phyloP scores from a whole-genome alignment of 768 basidiomycete species.

The Phaffia australis region DNA sequence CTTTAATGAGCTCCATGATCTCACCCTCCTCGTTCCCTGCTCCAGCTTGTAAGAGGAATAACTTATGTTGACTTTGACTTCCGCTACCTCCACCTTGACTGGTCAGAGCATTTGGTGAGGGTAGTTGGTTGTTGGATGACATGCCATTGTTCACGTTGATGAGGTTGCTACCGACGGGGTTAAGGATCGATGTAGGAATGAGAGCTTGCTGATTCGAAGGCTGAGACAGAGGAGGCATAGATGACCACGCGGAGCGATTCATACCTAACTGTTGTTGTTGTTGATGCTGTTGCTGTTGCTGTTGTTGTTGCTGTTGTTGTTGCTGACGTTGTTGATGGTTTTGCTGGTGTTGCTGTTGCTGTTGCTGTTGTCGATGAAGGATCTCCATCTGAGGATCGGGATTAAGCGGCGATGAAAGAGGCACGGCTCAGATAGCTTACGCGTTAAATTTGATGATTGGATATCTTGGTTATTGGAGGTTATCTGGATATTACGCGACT shows the following conservation, averaged over 20 bases:
- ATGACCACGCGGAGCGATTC: conserved; percentile 15
- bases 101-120: conserved; percentile 15
- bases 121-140: conserved; percentile 28
- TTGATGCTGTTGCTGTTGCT: conserved; percentile 3
- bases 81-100: neutral
- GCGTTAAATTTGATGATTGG: too few relatives aligned
- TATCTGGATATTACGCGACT: too few relatives aligned
- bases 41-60: conserved; percentile 34
- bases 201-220: conserved; percentile 6
- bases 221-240: conserved; percentile 1
- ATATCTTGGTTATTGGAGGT: too few relatives aligned
- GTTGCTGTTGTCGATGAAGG: too few relatives aligned
- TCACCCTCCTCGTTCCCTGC: conserved; percentile 52
- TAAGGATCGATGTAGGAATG: conserved; percentile 24
- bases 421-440: too few relatives aligned
- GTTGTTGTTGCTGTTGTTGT: neutral
- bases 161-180: conserved; percentile 5
- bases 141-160: conserved; percentile 8
- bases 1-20: conserved; percentile 73
- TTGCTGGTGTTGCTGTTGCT: too few relatives aligned
- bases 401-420: too few relatives aligned
- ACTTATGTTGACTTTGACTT: conserved; percentile 28
- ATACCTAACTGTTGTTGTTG: conserved; percentile 31
- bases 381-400: too few relatives aligned
- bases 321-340: too few relatives aligned